A percentile compares a stretch with the other conserved stretches of the same genome.
These are phyloP conservation scores for Clavispora carvajalis DNA, from an alignment of 805 yeast genomes.

Conservation along the genomic window DNA sequence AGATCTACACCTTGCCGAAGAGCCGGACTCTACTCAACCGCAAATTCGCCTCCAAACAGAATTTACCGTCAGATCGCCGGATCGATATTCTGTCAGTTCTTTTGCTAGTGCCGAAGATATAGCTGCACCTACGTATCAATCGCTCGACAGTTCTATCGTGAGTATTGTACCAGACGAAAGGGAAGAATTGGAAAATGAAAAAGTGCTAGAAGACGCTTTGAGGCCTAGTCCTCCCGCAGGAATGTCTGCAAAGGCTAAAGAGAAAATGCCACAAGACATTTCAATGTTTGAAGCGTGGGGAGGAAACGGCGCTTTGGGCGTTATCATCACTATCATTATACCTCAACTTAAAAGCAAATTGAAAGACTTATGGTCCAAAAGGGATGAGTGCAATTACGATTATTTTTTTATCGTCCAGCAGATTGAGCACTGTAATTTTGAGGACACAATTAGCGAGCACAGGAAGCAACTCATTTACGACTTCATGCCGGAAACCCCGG, in stretches of 20 bases:
- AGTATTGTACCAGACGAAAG: not conserved
- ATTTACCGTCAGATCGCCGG: not conserved
- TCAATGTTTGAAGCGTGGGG: conserved; percentile 52
- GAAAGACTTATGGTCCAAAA: conserved; percentile 22
- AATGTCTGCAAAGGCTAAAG: conserved; percentile 53
- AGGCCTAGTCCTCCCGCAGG: conserved; percentile 53
- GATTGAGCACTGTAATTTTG: conserved; percentile 36
- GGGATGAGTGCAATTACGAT: conserved; percentile 17
- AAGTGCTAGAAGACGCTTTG: conserved; percentile 35
- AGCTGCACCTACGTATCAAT: not conserved
- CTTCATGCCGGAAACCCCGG: conserved; percentile 38
- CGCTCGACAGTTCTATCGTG: not conserved
- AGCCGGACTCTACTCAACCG: not conserved
- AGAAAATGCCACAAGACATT: conserved; percentile 47
- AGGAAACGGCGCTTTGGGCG: conserved; percentile 45
- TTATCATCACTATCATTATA: conserved; percentile 36
- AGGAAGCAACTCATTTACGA: conserved; percentile 34
- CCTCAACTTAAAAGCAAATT: conserved; percentile 29
- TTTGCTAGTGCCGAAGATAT: not conserved
- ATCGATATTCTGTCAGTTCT: not conserved
- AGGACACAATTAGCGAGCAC: conserved; percentile 14
- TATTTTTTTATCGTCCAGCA: conserved; percentile 30
- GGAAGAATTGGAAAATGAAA: conserved; percentile 13
- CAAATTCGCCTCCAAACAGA: not conserved
- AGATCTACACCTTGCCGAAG: not conserved